Conservation (phyloP, 2,329 filamentous ascomycete genomes). For the Botrytis medusae region DNA sequence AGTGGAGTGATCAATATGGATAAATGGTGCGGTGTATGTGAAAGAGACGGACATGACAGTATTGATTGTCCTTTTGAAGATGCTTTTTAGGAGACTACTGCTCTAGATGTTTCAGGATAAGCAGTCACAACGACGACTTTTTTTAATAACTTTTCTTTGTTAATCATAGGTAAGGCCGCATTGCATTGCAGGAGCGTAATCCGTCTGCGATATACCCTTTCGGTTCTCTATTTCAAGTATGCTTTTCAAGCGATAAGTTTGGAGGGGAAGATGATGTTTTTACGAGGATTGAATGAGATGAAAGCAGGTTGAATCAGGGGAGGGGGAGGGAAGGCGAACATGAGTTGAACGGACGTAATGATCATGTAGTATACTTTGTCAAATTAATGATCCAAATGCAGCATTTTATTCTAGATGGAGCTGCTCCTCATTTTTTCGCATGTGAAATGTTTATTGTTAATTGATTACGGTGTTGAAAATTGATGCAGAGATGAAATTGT, state of each 20-base stretch:
- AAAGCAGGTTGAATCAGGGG: not conserved
- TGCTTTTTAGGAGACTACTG: conserved; percentile 52
- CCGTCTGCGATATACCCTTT: conserved; percentile 18
- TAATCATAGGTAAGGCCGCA: conserved; percentile 10
- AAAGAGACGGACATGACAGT: conserved; percentile 94
- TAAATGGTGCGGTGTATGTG: conserved; percentile 97
- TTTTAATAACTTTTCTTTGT: not conserved
- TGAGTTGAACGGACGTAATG: conserved; percentile 3
- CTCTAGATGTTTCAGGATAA: not conserved
- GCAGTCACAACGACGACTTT: not conserved
- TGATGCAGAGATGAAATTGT: not conserved
- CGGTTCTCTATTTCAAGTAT: conserved; percentile 8
- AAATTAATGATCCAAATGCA: conserved; percentile 5
- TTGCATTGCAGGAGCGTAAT: conserved; percentile 17
- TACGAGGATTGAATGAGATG: not conserved
- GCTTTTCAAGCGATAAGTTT: not conserved
- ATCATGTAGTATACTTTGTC: conserved; percentile 14
- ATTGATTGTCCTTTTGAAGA: conserved; percentile 94
- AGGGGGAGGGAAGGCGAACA: conserved; percentile 24
- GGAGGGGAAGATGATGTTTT: not conserved
- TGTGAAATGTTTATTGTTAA: not conserved
- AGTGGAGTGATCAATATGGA: conserved; percentile 75
- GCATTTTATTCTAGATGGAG: not conserved
- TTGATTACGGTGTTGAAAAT: not conserved
- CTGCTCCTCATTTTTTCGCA: not conserved